Evolutionary conservation across 306 rosid species (phyloP).

Genomic region (Canavalia ensiformis): DNA sequence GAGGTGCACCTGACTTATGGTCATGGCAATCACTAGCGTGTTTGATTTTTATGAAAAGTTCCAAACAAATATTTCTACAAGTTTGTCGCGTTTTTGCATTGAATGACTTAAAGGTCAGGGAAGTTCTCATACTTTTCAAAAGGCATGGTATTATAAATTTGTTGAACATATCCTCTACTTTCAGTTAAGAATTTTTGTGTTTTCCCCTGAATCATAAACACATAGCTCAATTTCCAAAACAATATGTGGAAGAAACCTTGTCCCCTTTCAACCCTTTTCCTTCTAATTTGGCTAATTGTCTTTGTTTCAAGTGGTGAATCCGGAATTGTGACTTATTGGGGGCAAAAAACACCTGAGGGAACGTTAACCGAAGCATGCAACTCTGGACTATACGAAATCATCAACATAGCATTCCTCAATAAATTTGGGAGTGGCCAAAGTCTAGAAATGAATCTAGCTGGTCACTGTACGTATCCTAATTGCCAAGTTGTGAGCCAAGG

Average conservation of each 20-base stretch:
- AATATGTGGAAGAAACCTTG: background rate
- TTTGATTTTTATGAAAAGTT: too few species aligned
- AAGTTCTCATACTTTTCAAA: too few species aligned
- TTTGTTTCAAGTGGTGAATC: background rate
- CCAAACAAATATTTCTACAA: too few species aligned
- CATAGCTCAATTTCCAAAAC: background rate
- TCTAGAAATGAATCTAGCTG: constrained; percentile 35
- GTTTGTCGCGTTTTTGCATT: too few species aligned
- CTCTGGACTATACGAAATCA: background rate
- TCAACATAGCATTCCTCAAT: constrained; percentile 1
- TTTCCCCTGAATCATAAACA: too few species aligned
- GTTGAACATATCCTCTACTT: too few species aligned
- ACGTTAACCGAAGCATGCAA: constrained; percentile 14
- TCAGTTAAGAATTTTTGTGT: too few species aligned
- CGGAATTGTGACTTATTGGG: constrained; percentile 8
- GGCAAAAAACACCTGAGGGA: background rate
- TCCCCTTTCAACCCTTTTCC: background rate
- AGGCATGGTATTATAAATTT: too few species aligned
- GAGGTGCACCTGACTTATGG: too few species aligned
- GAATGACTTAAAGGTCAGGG: too few species aligned
- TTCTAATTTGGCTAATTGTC: background rate
- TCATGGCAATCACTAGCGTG: too few species aligned
- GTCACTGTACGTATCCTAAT: constrained; percentile 45
- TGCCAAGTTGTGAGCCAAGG: constrained; percentile 36
- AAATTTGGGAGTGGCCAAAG: constrained; percentile 23